A percentile compares a stretch with the other conserved stretches of the same genome.
Evolutionary conservation across 352 stramenopile species (phyloP).

Genomic region (Achlya hypogyna): DNA sequence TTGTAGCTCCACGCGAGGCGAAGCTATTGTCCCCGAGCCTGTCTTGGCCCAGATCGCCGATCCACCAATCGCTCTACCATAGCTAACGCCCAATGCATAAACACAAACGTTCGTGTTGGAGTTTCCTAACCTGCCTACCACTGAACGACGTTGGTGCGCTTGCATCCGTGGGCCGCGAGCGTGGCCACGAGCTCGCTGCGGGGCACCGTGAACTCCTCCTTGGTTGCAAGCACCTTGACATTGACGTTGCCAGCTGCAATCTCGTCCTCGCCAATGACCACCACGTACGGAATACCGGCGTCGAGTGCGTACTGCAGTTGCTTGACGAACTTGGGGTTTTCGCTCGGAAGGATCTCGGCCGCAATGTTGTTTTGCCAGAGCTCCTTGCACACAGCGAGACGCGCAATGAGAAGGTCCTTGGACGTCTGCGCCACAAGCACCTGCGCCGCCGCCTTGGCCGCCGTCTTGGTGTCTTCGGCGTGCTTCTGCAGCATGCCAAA

Average conservation of each 20-base stretch:
- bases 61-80: too few relatives aligned
- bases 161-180: slow-evolving; percentile 56
- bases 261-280: slow-evolving; percentile 95
- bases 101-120: background rate
- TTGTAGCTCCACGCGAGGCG: too few relatives aligned
- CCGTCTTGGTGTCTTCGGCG: slow-evolving; percentile 50
- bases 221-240: slow-evolving; percentile 93
- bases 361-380: slow-evolving; percentile 88
- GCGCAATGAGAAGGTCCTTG: slow-evolving; percentile 43
- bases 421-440: slow-evolving; percentile 93
- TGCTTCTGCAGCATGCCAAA: slow-evolving; percentile 96
- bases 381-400: slow-evolving; percentile 70
- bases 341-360: slow-evolving; percentile 92
- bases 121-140: background rate
- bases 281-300: slow-evolving; percentile 93
- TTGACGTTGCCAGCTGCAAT: slow-evolving; percentile 90
- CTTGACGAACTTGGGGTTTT: slow-evolving; percentile 97
- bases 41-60: too few relatives aligned
- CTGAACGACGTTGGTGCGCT: slow-evolving; percentile 35
- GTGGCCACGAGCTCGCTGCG: slow-evolving; percentile 67
- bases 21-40: too few relatives aligned
- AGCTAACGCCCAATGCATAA: too few relatives aligned
- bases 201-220: slow-evolving; percentile 81
- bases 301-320: slow-evolving; percentile 95
- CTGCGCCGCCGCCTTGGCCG: slow-evolving; percentile 45